Evolutionary conservation across 2,329 filamentous ascomycete species (phyloP), one percentile per base, ranked within the genome.

Genomic region (Exophiala sp.): DNA sequence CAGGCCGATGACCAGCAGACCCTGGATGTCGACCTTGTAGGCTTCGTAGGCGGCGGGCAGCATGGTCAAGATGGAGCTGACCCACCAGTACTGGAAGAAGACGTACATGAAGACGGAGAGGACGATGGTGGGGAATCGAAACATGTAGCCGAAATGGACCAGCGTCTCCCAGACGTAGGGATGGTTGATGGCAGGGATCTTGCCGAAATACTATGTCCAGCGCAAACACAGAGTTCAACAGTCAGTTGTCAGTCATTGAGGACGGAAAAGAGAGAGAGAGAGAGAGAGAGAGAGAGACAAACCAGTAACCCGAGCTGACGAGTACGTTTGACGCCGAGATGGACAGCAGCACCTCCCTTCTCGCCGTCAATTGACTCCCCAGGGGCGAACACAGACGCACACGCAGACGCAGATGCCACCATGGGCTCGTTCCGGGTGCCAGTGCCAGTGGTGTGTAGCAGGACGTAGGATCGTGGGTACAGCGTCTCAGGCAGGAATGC

Each of bases 71-170:
- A 38, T 38, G 19, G 5, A 6, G 13, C 9, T 19, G 14, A 11
- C 4, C 40, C 40, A 43, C 40, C 40, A 43, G 40, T 43, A 43
- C 14, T 43, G 40, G 7, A 43, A n/a, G 22, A 43, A 27, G 24
- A 5, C 4, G 24, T 43, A 43, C 3, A 5, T 27, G 9, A 43
- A 5, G 19, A 43, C 40, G 14, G 5, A 3, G 7, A 43, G 4
- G 4, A 27, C 40, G 2, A 43, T 18, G 14, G 40, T 43, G n/a
- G 40, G 40, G n/a, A 24, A 43, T 4, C 10, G 4, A 2, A 5
- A 43, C 8, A 43, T 5, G 19, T 6, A 5, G 16, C 4, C 4
- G 13, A 38, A 38, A 3, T 38, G 35, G 8, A 38, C 19, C 9
- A 38, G 4, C 4, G 35, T 38, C 35, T 6, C 4, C 35, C 35